Evolutionary conservation across 352 stramenopile genomes (phyloP), one percentile per base, ranked within the genome.

Genomic region (Pythium chondricola): DNA sequence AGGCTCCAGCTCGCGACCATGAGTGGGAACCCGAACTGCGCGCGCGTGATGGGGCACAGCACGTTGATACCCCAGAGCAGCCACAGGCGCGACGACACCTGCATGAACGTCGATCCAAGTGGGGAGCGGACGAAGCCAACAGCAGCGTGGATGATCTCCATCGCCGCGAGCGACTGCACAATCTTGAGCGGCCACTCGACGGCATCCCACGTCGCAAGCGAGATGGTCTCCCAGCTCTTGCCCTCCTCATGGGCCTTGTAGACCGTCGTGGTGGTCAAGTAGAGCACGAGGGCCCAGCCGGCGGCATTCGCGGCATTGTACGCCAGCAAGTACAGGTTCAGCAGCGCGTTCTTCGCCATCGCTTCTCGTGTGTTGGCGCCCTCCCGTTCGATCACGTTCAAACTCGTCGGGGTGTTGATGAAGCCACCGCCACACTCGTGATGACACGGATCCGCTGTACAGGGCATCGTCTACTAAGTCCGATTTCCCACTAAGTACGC

Each of bases 71-170:
- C 88, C 88, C 88, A 98, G 18, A 98, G 71, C 38, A 99, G 86
- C 57, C 93, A 91, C 30, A 97, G 65, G 29, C 93, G 92, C 29
- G 88, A 93, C 43, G 84, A 83, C 52, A 97, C 87, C 31, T 98
- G 92, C 68, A 97, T 85, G 39, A 96, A 60, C 17, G 86, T 95
- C 1, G 96, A 98, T 30, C 94, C 70, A 38, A 98, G 63, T 3
- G 96, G 95, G 32, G 92, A 98, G 58, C 93, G 93, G 31, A 99
- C 97, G 38, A 99, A 79, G 33, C 96, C 90, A 13, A 98, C 26
- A 3, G 91, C 75, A 9, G 95, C 83, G 84, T 99, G 95, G 45
- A 99, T 58, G 49, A 99, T 96, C 72, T 99, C 95, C 45, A 99
- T 77, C 6, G 97, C 52, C 13, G 95, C 95, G 43, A 95, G 83